These are phyloP conservation scores for Tilletiaria anomala DNA, from an alignment of 1,284 basidiomycete species.

Conservation along the genomic window DNA sequence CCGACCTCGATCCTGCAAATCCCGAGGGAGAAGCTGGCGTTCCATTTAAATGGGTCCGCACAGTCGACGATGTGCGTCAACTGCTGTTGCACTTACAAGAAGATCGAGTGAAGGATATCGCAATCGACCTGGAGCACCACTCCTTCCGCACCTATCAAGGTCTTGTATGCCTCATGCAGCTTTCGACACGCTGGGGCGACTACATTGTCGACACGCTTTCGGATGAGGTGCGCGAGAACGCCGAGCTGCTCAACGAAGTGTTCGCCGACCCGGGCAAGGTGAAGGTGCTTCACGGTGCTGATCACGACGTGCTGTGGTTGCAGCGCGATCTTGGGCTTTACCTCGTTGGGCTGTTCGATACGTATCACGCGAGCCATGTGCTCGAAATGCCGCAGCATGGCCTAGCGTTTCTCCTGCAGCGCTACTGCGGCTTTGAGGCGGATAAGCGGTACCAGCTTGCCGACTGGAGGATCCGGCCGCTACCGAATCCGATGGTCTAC, in stretches of 20 bases:
- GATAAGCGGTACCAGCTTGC: slow-evolving; percentile 94
- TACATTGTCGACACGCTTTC: slow-evolving; percentile 71
- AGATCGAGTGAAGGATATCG: slow-evolving; percentile 56
- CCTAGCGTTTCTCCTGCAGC: slow-evolving; percentile 68
- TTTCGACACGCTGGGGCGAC: slow-evolving; percentile 65
- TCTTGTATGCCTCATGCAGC: slow-evolving; percentile 76
- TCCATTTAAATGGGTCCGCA: slow-evolving; percentile 63
- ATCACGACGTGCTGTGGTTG: slow-evolving; percentile 86
- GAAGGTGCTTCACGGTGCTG: slow-evolving; percentile 76
- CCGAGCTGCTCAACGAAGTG: slow-evolving; percentile 52
- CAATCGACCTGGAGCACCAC: slow-evolving; percentile 89
- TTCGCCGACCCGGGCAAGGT: slow-evolving; percentile 70
- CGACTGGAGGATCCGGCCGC: slow-evolving; percentile 84
- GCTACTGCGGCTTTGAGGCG: slow-evolving; percentile 77
- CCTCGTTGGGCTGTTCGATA: slow-evolving; percentile 88
- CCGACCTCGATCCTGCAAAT: slow-evolving; percentile 49
- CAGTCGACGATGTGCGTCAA: slow-evolving; percentile 46
- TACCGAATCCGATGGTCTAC: slow-evolving; percentile 72
- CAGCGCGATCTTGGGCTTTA: slow-evolving; percentile 90
- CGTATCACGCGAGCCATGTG: slow-evolving; percentile 79
- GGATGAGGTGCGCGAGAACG: slow-evolving; percentile 53
- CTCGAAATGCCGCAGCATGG: slow-evolving; percentile 58
- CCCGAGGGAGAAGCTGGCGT: slow-evolving; percentile 45
- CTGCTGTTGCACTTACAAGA: slow-evolving; percentile 51
- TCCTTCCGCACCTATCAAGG: slow-evolving; percentile 68